Conservation (phyloP, 371 early-diverging fungal species). For the Coemansia sp. region DNA sequence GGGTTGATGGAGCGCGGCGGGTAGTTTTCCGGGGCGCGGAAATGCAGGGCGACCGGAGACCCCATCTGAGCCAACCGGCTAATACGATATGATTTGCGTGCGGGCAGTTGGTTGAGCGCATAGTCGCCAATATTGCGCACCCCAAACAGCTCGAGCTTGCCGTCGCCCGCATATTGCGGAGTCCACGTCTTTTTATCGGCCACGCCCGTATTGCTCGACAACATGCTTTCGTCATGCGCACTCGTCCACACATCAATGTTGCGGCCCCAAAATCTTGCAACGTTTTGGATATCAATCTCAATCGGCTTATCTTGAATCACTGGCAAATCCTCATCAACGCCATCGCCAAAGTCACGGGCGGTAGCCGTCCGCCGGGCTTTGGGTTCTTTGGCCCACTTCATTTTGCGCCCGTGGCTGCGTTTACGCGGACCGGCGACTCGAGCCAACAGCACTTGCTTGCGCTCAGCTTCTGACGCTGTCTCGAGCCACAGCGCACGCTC, state of each 20-base stretch:
- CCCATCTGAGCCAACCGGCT: slow-evolving; percentile 49
- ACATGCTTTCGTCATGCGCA: slow-evolving; percentile 22
- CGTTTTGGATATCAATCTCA: slow-evolving; percentile 51
- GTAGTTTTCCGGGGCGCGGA: slow-evolving; percentile 45
- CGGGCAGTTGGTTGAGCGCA: slow-evolving; percentile 50
- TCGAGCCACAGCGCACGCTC: slow-evolving; percentile 41
- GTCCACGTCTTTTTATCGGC: slow-evolving; percentile 43
- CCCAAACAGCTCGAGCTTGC: slow-evolving; percentile 52
- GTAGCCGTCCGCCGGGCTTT: slow-evolving; percentile 33
- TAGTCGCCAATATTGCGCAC: slow-evolving; percentile 49
- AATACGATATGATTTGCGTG: slow-evolving; percentile 37
- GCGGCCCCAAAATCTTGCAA: slow-evolving; percentile 54
- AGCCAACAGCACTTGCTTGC: slow-evolving; percentile 45
- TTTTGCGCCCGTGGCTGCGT: slow-evolving; percentile 38
- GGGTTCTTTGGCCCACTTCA: slow-evolving; percentile 42
- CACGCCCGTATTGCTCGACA: slow-evolving; percentile 28
- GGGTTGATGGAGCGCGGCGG: slow-evolving; percentile 33
- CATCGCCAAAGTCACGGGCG: slow-evolving; percentile 36
- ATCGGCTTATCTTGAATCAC: slow-evolving; percentile 49
- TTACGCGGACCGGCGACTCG: slow-evolving; percentile 39
- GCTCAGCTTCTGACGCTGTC: slow-evolving; percentile 23
- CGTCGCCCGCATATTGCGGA: slow-evolving; percentile 53
- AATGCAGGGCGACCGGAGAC: slow-evolving; percentile 40
- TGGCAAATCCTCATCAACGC: slow-evolving; percentile 29
- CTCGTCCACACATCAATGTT: slow-evolving; percentile 47